Evolutionary conservation across 139 green algal species (phyloP), one percentile per base, ranked within the genome.

Genomic region (Parachlorella kessleri): DNA sequence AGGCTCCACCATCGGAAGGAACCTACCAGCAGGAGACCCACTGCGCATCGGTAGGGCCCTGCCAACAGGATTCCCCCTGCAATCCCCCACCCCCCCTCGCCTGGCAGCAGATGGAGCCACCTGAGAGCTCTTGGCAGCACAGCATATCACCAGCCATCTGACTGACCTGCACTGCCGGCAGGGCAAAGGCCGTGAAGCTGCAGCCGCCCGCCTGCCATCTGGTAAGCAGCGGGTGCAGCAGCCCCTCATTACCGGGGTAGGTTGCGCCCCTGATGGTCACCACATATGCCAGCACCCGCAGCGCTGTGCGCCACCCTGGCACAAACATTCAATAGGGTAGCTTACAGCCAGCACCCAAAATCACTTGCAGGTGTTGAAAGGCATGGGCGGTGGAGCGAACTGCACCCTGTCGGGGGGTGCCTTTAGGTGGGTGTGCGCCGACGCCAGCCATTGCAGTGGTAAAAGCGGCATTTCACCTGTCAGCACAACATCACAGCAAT

Each of bases 201-300:
- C 76, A 88, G 40, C 78, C 70, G 8, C 32, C 18, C 3, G 80
- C 73, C 21, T 90, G 79, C 48, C 70, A 91, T 36, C 79, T 67
- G 66, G 67, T 77, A 30, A 91, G 73, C 76, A 92, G 76, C 14
- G 86, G 84, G 68, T 88, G 85, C 66, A 92, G 63, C 10, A 92
- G 76, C 30, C 88, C 88, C 8, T 53, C 71, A 33, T 77, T 68
- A 64, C 87, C 88, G n/a, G 83, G 73, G 40, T 39, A 38, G 5
- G 88, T 84, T 2, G 90, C 90, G 18, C 86, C 64, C 3, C 80
- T 59, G 72, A 93, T 86, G 55, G 88, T 83, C 38, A 94, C 90
- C 53, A 89, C 90, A 81, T 85, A 89, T 2, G 90, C 87, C 76
- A 93, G 86, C 10, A 92, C 80, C 36, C 79, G 73, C 5, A 90